Base-by-base conservation (phyloP, 2,329 filamentous ascomycete genomes). In the Arthroderma sp. region DNA sequence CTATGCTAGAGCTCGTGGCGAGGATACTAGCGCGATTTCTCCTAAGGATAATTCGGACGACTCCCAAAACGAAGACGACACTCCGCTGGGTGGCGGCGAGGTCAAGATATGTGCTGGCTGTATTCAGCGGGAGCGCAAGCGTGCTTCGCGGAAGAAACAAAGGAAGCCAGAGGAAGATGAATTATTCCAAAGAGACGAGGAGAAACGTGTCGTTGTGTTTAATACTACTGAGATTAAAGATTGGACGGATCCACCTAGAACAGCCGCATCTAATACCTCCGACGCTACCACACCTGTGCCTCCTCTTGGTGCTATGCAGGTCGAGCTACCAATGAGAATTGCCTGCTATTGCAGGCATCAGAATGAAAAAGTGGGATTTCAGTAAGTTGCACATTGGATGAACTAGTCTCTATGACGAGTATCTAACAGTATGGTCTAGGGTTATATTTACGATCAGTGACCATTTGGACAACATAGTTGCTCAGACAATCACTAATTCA, bases 261-360 rank as follows among this genome's bases (percentile, higher is more conserved):
- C 75, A 40, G 68, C 73, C 47, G 64, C 70, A n/a, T 63, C 71
- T 29, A 58, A 66, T 48, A 69, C 64, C 50, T 55, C 49, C 45
- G 62, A 63, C 40, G 53, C 51, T 11, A 51, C 52, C 22, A 48
- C 56, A 41, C 56, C 54, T 36, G 52, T 57, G 30, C 48, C 58
- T 7, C 67, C 70, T 38, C 70, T 72, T 39, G 78, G 77, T 42
- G 77, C 82, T 5, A 78, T 86, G 69, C 82, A 86, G 57, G 80
- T 94, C 22, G 82, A 88, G 53, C 78, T 86, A 2, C 87, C 86
- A 0, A 94, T 96, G 88, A 82, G 89, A 6, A 95, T 98, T 56
- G 86, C 88, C 27, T 98, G 89, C 62, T 98, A 96, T 65, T 96
- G 89, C 65, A 80, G 89, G 15, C 89, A 98, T 60, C 89, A 96